Evolutionary conservation across 768 basidiomycete genomes (phyloP), one percentile per base, ranked within the genome.

Genomic region (Lactifluus piperatus): DNA sequence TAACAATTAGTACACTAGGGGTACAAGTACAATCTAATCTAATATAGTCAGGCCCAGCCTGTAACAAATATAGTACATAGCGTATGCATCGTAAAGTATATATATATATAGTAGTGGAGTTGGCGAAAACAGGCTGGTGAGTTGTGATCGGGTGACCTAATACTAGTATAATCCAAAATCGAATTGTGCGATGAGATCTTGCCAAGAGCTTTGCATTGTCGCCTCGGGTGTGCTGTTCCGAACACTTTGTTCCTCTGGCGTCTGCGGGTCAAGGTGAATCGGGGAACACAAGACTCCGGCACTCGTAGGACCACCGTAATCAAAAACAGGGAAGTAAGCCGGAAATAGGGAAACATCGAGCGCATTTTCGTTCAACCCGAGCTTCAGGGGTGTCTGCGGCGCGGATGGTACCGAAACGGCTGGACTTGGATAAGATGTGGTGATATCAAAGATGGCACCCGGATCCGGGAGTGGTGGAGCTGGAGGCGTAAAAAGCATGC

Each of bases 211-310:
- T 4, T 62, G 54, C 51, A 62, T 47, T 9, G 64, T 62, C 43
- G 75, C 68, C 60, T 74, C 57, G 7, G 75, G 73, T 44, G 74
- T 74, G 44, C 75, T 65, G 54, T 80, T 63, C 58, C 48, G 58
- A 18, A 52, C 46, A 26, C 11, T 8, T 11, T 30, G 52, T 36
- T 62, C 62, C 22, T 51, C 53, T 24, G 58, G 29, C 14, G 61
- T 54, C n/a, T 20, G 62, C 7, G 44, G 1, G 32, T 61, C 37
- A 5, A 63, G 41, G 5, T 63, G 62, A 16, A 63, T 63, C 26
- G 62, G 62, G 6, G 62, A 63, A 43, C 58, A 61, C 2, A 55
- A 7, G 5, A 13, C 44, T 6, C 58, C 62, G 10, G 34, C n/a
- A 24, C 60, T 26, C 9, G 52, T 1, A 13, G 52, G 30, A 18